A percentile compares a stretch with the other conserved stretches of the same genome.
phyloP scores from a whole-genome alignment of 441 rosid species.

The Kokia cookei region DNA sequence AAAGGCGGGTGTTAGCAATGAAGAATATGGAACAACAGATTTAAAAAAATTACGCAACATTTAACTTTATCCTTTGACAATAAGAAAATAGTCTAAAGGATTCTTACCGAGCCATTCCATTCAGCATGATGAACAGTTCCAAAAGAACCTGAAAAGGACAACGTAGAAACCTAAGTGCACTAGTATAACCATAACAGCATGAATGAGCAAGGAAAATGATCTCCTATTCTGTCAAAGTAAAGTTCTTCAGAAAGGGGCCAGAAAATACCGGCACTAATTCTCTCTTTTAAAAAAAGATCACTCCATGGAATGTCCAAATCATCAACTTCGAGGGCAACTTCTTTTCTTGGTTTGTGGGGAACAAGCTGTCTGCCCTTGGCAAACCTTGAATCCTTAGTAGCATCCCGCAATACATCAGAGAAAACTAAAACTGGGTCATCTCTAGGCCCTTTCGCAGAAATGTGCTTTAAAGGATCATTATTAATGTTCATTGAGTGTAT shows the following conservation, averaged over 20 bases:
- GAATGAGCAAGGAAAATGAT: conserved; percentile 1
- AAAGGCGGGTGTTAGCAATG: not conserved
- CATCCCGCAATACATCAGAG: conserved; percentile 28
- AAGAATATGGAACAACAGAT: not conserved
- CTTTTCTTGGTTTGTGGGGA: conserved; percentile 41
- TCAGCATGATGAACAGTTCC: conserved; percentile 99
- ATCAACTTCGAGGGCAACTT: conserved; percentile 64
- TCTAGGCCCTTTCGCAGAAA: conserved; percentile 29
- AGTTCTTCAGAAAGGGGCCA: not conserved
- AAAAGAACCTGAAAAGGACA: conserved; percentile 84
- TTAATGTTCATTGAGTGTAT: conserved; percentile 30
- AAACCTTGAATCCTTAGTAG: conserved; percentile 32
- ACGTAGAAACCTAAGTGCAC: conserved; percentile 16
- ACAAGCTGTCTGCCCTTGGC: conserved; percentile 32
- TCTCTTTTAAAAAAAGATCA: conserved; percentile 86
- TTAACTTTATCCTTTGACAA: not conserved
- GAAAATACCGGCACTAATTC: conserved; percentile 90
- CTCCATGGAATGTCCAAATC: conserved; percentile 90
- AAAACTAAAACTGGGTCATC: conserved; percentile 24
- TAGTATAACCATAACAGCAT: conserved; percentile 10
- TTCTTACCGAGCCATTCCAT: conserved; percentile 95
- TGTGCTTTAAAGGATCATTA: conserved; percentile 38
- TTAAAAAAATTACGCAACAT: not conserved
- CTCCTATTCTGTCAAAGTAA: conserved; percentile 1
- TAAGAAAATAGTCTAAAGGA: not conserved